Conservation (phyloP, 768 basidiomycete genomes). For the Strobilomyces echinocephalus region DNA sequence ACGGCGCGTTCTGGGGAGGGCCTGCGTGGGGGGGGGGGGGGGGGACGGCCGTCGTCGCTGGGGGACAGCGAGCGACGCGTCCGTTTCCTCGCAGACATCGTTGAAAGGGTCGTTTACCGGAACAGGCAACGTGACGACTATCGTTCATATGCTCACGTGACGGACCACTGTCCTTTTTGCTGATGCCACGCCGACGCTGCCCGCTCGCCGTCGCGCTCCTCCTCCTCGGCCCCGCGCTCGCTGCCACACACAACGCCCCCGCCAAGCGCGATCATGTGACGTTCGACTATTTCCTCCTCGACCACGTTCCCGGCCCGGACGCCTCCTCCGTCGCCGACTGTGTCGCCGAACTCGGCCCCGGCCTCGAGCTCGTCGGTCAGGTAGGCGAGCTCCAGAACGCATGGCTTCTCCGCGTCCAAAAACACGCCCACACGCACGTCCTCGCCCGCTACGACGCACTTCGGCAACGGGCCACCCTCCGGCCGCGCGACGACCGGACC, state of each 20-base stretch:
- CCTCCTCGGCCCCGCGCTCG: slow-evolving; percentile 4
- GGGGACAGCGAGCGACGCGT: slow-evolving; percentile 20
- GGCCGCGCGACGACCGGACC: slow-evolving; percentile 35
- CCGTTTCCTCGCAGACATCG: slow-evolving; percentile 24
- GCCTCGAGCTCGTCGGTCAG: slow-evolving; percentile 85
- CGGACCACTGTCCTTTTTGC: not conserved
- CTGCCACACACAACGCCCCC: slow-evolving; percentile 7
- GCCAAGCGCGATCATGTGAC: slow-evolving; percentile 49
- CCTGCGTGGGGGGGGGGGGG: slow-evolving; percentile 7
- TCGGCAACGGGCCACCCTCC: slow-evolving; percentile 31
- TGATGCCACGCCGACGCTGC: slow-evolving; percentile 13
- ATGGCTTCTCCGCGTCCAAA: slow-evolving; percentile 74
- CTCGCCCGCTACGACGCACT: slow-evolving; percentile 46
- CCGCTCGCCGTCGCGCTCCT: slow-evolving; percentile 4
- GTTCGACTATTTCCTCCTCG: slow-evolving; percentile 81
- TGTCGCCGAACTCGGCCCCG: slow-evolving; percentile 56
- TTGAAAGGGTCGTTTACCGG: slow-evolving; percentile 1
- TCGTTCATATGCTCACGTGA: slow-evolving; percentile 10
- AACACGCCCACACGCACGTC: slow-evolving; percentile 30
- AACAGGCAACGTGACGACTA: not conserved
- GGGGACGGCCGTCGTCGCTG: slow-evolving; percentile 13
- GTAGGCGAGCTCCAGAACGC: slow-evolving; percentile 76
- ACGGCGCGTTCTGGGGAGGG: slow-evolving; percentile 6
- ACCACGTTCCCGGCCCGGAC: slow-evolving; percentile 50
- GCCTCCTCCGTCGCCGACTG: slow-evolving; percentile 58